Evolutionary conservation across 225 moss, liverwort and hornwort species (phyloP).

Genomic region (Lunularia cruciata): DNA sequence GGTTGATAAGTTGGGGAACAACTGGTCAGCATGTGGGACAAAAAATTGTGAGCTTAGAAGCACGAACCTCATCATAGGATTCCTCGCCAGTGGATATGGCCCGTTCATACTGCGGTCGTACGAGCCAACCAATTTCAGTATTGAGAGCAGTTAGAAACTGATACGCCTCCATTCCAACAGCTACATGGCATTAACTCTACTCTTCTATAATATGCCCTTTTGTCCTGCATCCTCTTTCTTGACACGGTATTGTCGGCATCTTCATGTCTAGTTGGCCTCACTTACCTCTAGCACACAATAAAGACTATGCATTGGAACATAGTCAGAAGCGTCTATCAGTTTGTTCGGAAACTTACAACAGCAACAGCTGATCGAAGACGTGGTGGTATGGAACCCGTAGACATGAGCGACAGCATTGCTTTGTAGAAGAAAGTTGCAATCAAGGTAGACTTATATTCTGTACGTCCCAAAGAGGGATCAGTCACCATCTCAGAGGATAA

Average conservation of each 20-base stretch:
- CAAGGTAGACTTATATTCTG: slow-evolving; percentile 55
- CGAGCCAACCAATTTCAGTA: too few species aligned
- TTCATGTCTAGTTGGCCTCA: too few species aligned
- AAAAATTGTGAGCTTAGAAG: too few species aligned
- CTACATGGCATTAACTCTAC: not conserved
- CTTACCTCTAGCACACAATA: too few species aligned
- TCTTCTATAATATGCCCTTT: too few species aligned
- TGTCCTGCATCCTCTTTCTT: too few species aligned
- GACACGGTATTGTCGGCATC: too few species aligned
- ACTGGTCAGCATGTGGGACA: too few species aligned
- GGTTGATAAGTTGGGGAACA: too few species aligned
- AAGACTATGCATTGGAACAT: too few species aligned
- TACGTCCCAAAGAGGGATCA: slow-evolving; percentile 55
- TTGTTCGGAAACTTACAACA: slow-evolving; percentile 29
- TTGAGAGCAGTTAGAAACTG: too few species aligned
- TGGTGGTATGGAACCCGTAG: slow-evolving; percentile 53
- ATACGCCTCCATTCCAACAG: slow-evolving; percentile 2
- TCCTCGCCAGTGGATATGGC: slow-evolving; percentile 71
- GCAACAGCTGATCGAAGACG: slow-evolving; percentile 53
- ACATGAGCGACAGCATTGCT: slow-evolving; percentile 68
- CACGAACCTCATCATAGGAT: slow-evolving; percentile 70
- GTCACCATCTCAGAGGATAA: slow-evolving; percentile 55
- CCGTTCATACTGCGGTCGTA: slow-evolving; percentile 57
- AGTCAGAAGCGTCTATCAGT: too few species aligned
- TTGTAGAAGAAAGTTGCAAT: slow-evolving; percentile 74